Conservation (phyloP, 345 rosid genomes). For the Arabidopsis arenosa region DNA sequence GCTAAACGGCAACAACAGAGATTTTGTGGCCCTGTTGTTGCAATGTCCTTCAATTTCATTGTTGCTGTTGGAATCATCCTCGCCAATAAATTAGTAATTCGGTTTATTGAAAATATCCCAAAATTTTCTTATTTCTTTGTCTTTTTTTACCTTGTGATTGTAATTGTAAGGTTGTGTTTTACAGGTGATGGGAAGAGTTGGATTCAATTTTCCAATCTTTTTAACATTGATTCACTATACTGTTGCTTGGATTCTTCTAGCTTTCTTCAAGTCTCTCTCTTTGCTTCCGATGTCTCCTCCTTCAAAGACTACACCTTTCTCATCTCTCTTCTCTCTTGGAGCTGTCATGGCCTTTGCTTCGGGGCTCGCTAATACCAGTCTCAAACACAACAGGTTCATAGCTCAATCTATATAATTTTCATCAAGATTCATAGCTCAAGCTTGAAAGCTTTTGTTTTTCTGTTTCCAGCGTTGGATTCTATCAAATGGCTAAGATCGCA, state of each 20-base stretch:
- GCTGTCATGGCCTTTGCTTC: conserved; percentile 95
- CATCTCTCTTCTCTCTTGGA: conserved; percentile 77
- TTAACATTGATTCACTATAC: conserved; percentile 83
- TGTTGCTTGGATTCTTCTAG: conserved; percentile 82
- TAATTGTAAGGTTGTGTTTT: conserved; percentile 1
- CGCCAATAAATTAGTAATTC: conserved; percentile 73
- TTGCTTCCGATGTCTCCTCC: conserved; percentile 90
- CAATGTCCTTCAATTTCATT: conserved; percentile 89
- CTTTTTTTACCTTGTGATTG: not conserved
- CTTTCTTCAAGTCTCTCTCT: conserved; percentile 68
- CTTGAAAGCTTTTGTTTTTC: conserved; percentile 22
- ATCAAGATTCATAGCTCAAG: not conserved
- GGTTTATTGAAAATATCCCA: not conserved
- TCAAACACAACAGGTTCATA: conserved; percentile 77
- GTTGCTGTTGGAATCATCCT: conserved; percentile 88
- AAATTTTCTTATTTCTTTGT: not conserved
- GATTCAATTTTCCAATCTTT: conserved; percentile 85
- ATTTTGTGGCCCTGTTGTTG: conserved; percentile 79
- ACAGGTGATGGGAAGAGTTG: conserved; percentile 87
- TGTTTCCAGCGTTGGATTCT: conserved; percentile 86
- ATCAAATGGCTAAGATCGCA: conserved; percentile 97
- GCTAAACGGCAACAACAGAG: conserved; percentile 90
- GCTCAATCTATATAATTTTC: not conserved
- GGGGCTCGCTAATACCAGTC: conserved; percentile 94
- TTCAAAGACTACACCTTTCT: conserved; percentile 78